Base-by-base conservation (phyloP, 75 land plant genomes). In the Adiantum capillusveneris region DNA sequence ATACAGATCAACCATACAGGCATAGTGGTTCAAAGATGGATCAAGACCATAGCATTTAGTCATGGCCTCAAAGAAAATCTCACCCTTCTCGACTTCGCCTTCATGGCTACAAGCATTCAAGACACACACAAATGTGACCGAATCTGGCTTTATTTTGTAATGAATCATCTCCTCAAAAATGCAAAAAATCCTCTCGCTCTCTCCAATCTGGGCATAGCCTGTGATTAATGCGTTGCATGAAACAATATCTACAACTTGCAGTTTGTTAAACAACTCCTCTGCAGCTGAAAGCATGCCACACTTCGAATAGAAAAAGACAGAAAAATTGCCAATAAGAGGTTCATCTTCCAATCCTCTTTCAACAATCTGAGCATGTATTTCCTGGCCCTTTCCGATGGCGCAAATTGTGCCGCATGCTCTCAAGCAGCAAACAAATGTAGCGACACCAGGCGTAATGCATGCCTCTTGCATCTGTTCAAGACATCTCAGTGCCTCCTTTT, bases 391-490 rank as follows among this genome's bases (percentile, higher is more conserved):
- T n/a, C 13, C 22, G 5, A 18, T 6, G 50, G 50, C 18, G 14
- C 50, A 3, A 6, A 46, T 6, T 3, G 2, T 14, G 14, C 18
- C 50, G 14, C 50, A 46, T 2, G 14, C 22, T 46, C 22, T 6
- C 17, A 46, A 17, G 17, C 50, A 37, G 27, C 49, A 54, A 31
- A 60, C 79, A 48, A 71, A 84, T 22, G 88, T 84, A 57, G 78
- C 76, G 44, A 72, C 68, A 67, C 81, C 81, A 2, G 88, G 84
- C 21, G 50, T 44, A 17, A 77, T 11, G 22, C 84, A 81, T 52
- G 29, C 31, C 19, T 64, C 65, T 45, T 77, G 29, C 84, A 84
- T 78, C 14, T 34, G 13, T 18, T 63, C 56, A 58, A 84, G 78
- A 53, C 68, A 59, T 18, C 48, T 59, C 18, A 81, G 79, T 36